Percentiles rank a stretch among this genome's conserved stretches.
phyloP scores from a whole-genome alignment of 139 green algal genomes.

The Asterochloris sp. region DNA sequence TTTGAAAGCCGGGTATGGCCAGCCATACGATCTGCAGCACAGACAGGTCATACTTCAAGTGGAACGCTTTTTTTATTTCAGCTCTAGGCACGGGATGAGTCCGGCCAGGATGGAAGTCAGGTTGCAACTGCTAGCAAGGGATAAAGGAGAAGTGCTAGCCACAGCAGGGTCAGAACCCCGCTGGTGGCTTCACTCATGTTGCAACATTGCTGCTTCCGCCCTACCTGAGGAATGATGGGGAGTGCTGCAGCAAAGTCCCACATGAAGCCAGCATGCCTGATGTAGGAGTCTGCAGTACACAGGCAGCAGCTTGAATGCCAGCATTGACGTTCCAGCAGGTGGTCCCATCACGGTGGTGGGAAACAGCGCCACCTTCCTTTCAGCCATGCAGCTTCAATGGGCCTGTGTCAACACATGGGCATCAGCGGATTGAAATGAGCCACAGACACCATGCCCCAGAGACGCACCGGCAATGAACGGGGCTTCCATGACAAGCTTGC shows the following conservation, averaged over 20 bases:
- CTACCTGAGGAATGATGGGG: constrained; percentile 2
- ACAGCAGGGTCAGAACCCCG: neutral
- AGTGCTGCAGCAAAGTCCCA: neutral
- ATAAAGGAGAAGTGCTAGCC: neutral
- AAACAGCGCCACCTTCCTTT: no score
- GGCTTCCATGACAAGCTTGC: constrained; percentile 13
- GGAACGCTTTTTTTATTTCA: neutral
- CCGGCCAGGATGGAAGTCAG: neutral
- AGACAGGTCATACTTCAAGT: neutral
- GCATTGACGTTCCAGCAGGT: no score
- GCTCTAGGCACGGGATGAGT: neutral
- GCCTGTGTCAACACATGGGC: no score
- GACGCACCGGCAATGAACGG: neutral
- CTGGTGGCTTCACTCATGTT: neutral
- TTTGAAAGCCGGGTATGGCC: neutral
- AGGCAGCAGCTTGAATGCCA: no score
- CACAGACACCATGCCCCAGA: no score
- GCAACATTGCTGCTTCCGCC: neutral
- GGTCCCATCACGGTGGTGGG: no score
- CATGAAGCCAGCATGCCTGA: neutral
- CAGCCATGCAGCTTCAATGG: no score
- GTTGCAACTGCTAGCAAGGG: neutral
- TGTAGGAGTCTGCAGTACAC: constrained; percentile 4
- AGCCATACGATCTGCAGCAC: constrained; percentile 13
- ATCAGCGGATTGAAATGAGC: no score